Evolutionary conservation across 148 eudicot species (phyloP), one percentile per base, ranked within the genome.

Genomic region (Camellia japonica): DNA sequence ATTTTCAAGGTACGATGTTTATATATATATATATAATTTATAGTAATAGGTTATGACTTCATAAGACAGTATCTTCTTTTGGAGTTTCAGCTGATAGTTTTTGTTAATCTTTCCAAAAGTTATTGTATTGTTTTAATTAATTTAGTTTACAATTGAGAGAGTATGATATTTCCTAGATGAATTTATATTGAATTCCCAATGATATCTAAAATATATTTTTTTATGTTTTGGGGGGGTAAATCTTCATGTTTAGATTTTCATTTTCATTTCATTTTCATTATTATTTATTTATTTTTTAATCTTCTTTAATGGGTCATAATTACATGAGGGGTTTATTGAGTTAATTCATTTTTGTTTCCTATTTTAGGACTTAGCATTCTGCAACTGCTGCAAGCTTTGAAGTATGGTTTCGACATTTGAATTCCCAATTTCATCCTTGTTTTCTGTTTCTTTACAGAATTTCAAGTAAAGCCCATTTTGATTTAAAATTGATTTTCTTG

Each of bases 1-100:
- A 83, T 84, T 86, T 87, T 76, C 86, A 85, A 87, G 93, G 95
- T 90, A 86, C 80, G 81, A 78, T 9, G 42, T 8, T 9, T 47
- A 51, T 64, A 19, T 23, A 62, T 46, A 6, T 6, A 3, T 58
- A 2, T 13, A 0, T 73, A 12, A n/a, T 60, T 1, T 44, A 20
- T 15, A 56, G 67, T 6, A 54, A 46, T 49, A 43, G 62, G 38
- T 58, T 41, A 44, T 71, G 60, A 41, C 55, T 52, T 52, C 60
- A 72, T 8, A 7, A 52, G 14, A 62, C 10, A 51, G 43, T 62
- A 13, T 79, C 19, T 72, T 61, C 18, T 72, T 64, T 23, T 56
- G 49, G 66, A 63, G 44, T 80, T 47, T n/a, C 14, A 9, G 52
- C 54, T 51, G 46, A 51, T 79, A 16, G 55, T 5, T 75, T 64